Conservation (phyloP, 164 flowering plant genomes). For the Warburgia ugandensis region DNA sequence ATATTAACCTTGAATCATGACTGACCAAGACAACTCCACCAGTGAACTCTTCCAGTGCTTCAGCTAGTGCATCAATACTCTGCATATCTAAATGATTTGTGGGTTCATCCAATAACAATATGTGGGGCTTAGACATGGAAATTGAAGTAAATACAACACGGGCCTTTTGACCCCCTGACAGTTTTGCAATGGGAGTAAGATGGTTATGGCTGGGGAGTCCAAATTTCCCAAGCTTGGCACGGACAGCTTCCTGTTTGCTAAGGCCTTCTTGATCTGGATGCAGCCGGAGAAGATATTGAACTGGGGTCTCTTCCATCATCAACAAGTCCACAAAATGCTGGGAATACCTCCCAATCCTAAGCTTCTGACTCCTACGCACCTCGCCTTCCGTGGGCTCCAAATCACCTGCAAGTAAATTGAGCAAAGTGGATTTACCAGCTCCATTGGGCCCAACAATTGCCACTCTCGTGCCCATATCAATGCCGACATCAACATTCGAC, state of each 20-base stretch:
- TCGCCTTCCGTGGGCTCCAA: conserved; percentile 69
- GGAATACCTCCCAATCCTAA: conserved; percentile 77
- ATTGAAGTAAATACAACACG: conserved; percentile 82
- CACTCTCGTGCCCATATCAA: conserved; percentile 84
- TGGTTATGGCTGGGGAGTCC: conserved; percentile 83
- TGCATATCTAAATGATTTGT: conserved; percentile 68
- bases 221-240: conserved; percentile 77
- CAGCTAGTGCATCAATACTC: conserved; percentile 80
- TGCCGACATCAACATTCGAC: conserved; percentile 70
- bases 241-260: conserved; percentile 79
- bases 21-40: conserved; percentile 83
- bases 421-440: conserved; percentile 76
- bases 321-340: conserved; percentile 78
- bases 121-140: conserved; percentile 77
- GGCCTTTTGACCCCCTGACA: conserved; percentile 80
- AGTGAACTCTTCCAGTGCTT: conserved; percentile 68
- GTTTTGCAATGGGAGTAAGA: conserved; percentile 67
- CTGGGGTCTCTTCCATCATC: conserved; percentile 77
- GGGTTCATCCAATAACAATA: conserved; percentile 33
- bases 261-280: conserved; percentile 80
- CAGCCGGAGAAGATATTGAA: conserved; percentile 70
- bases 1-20: conserved; percentile 73
- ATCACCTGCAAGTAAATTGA: conserved; percentile 81
- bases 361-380: conserved; percentile 68
- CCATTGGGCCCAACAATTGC: conserved; percentile 89